phyloP scores from a whole-genome alignment of 2,329 filamentous ascomycete genomes.

The Fusarium torulosum region DNA sequence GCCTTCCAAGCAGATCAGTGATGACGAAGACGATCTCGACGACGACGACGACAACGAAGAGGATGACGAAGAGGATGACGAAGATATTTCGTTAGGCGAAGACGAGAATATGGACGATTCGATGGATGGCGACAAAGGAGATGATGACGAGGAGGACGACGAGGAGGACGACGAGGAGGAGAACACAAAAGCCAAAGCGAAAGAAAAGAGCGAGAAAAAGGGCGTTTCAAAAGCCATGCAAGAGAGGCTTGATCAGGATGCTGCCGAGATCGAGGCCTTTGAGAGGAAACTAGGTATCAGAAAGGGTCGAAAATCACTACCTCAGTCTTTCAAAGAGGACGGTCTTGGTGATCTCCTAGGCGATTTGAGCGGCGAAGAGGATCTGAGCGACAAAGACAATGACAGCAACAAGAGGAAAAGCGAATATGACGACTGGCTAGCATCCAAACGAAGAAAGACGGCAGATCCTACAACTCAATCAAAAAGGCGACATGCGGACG shows the following conservation, averaged over 20 bases:
- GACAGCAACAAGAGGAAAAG: conserved; percentile 71
- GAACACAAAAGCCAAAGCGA: conserved; percentile 42
- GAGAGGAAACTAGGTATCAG: conserved; percentile 89
- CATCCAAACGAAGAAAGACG: conserved; percentile 67
- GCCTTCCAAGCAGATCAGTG: conserved; percentile 13
- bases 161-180: conserved; percentile 41
- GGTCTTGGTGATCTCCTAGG: conserved; percentile 84
- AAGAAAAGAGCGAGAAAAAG: conserved; percentile 45
- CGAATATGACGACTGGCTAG: conserved; percentile 71
- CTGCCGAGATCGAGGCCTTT: conserved; percentile 86
- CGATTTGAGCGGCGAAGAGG: conserved; percentile 62
- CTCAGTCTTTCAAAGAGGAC: conserved; percentile 82
- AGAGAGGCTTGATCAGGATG: conserved; percentile 80
- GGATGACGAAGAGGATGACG: conserved; percentile 12
- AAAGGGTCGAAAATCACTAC: conserved; percentile 79
- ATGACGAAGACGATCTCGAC: conserved; percentile 36
- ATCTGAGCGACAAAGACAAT: conserved; percentile 63
- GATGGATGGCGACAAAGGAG: conserved; percentile 41
- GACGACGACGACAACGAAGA: conserved; percentile 8
- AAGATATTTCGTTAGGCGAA: conserved; percentile 28
- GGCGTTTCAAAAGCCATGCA: conserved; percentile 39
- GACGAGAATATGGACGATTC: conserved; percentile 47
- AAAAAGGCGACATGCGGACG: conserved; percentile 28
- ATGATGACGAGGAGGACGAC: conserved; percentile 37
- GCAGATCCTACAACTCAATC: conserved; percentile 19